Conservation (phyloP, 2,329 filamentous ascomycete species). For the Fusarium newnesense region DNA sequence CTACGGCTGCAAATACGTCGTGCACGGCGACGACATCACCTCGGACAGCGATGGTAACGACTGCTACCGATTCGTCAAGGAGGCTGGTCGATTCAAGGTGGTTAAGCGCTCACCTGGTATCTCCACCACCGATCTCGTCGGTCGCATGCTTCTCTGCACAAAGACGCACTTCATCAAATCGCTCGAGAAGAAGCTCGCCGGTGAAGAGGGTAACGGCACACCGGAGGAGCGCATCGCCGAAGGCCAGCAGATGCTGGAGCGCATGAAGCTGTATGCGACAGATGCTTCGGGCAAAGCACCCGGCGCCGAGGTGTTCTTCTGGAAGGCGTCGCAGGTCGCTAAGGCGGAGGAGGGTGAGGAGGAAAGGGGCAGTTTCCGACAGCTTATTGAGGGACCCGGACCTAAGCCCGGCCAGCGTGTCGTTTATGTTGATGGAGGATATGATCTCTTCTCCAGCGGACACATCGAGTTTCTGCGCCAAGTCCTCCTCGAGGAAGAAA, state of each 20-base stretch:
- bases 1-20: slow-evolving; percentile 94
- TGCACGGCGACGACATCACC: slow-evolving; percentile 97
- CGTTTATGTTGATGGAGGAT: slow-evolving; percentile 96
- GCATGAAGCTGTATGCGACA: slow-evolving; percentile 87
- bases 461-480: slow-evolving; percentile 93
- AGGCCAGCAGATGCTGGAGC: slow-evolving; percentile 78
- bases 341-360: slow-evolving; percentile 59
- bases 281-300: slow-evolving; percentile 83
- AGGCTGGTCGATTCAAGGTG: slow-evolving; percentile 92
- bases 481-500: slow-evolving; percentile 79
- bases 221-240: slow-evolving; percentile 71
- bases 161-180: slow-evolving; percentile 91
- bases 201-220: slow-evolving; percentile 77
- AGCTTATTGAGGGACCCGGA: slow-evolving; percentile 76
- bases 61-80: slow-evolving; percentile 98
- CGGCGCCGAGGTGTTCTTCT: slow-evolving; percentile 87
- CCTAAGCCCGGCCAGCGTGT: slow-evolving; percentile 83
- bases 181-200: slow-evolving; percentile 73
- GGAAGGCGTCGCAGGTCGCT: slow-evolving; percentile 67
- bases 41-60: slow-evolving; percentile 93
- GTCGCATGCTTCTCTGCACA: slow-evolving; percentile 97
- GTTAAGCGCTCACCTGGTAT: slow-evolving; percentile 97
- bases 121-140: slow-evolving; percentile 97
- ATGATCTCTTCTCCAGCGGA: slow-evolving; percentile 95
- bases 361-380: slow-evolving; percentile 72